Base-by-base conservation (phyloP, 495 filamentous ascomycete genomes). In the Glutinoglossum americanum region DNA sequence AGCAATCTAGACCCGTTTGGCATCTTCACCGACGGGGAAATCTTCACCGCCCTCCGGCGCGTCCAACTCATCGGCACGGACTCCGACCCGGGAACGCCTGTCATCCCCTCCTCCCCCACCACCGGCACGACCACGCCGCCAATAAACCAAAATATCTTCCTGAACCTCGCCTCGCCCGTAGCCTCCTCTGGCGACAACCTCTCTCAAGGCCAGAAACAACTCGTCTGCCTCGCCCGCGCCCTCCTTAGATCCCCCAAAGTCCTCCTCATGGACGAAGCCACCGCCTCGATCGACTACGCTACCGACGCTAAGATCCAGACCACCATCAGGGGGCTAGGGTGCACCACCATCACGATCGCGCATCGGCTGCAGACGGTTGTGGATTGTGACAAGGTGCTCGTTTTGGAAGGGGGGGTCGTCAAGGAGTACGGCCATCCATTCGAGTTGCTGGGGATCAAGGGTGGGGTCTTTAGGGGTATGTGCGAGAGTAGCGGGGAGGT, bases 241-340 rank as follows among this genome's bases (percentile, higher is more conserved):
- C 76, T 99, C 49, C 83, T 99, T 63, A 96, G 89, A 72, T 78
- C 78, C 32, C 92, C 93, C 0, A 85, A 82, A 47, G 92, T 99
- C 19, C 72, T 99, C 3, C 83, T 99, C 66, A 97, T 99, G 92
- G 93, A 99, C 69, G 93, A 99, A 73, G 93, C 93, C 19, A 99
- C 93, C 6, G 93, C 92, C 0, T 94, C 87, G 0, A 97, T 99
- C 66, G 93, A 99, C 73, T 97, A 97, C 69, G 81, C 80, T 35
- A 99, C 92, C 17, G 93, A 99, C 64, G 72, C 80, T 59, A 95
- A 95, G 69, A 97, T 99, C 65, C 93, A 99, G 68, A 85, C 85
- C 57, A 96, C 93, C 0, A 84, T 99, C 58, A 82, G 87, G 39
- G 87, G 95, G 66, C 74, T 97, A 41, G 81, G 83, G 45, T 89